Evolutionary conservation across 1,284 basidiomycete genomes (phyloP), one percentile per base, ranked within the genome.

Genomic region (Chondrostereum purpureum): DNA sequence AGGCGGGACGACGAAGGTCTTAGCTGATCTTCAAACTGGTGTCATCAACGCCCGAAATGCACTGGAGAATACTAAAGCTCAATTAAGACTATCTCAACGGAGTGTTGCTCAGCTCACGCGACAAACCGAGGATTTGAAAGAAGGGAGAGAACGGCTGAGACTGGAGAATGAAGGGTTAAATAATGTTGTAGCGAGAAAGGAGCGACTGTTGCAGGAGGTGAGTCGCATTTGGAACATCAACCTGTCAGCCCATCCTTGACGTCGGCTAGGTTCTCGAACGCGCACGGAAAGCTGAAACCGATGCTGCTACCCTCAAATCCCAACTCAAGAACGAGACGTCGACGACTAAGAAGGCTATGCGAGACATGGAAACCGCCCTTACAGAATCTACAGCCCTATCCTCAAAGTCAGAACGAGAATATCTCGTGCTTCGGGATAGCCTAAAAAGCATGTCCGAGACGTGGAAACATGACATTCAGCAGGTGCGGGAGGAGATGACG

Each of bases 101-200:
- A 82, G 78, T 42, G 83, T 88, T 8, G 84, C 88, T 35, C 82
- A 85, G 60, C 65, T 90, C 36, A 91, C 89, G 27, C 69, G 88
- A 37, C 83, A 87, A 62, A 82, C 80, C 36, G 91, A 93, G 58
- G 91, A 93, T 62, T 64, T 92, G 60, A 91, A 90, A 55, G 88
- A 91, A 56, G 82, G 80, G 1, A 74, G 90, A 50, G 87, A 91
- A 58, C 70, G 90, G 39, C 63, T 92, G 45, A 65, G 88, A 45
- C 60, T 89, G 42, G 91, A 93, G 64, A 92, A 90, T 57, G 90
- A 93, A 60, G 82, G 82, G 1, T 61, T 91, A 49, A 89, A 88
- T 55, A 88, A 88, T 53, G 88, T 92, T 13, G 81, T 93, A 8
- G 78, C 86, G 19, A 72, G 90, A 46, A 93, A 93, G 60, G 90